phyloP scores from a whole-genome alignment of 2,329 filamentous ascomycete genomes.

The Fusarium floridanum region DNA sequence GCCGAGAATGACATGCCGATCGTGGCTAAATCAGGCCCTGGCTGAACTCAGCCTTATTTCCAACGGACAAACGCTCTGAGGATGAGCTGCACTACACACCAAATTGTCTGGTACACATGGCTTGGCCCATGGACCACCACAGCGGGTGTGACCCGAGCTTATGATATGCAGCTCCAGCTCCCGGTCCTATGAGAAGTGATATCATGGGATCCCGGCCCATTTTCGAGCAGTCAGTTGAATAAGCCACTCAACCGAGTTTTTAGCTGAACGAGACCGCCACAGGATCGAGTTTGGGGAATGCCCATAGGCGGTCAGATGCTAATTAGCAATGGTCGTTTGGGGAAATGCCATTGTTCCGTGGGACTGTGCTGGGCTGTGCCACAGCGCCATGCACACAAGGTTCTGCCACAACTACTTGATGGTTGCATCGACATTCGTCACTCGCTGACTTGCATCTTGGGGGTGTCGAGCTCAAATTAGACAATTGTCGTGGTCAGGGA shows the following conservation, averaged over 20 bases:
- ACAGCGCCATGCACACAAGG: constrained; percentile 15
- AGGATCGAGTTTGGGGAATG: constrained; percentile 37
- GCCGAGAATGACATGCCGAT: constrained; percentile 37
- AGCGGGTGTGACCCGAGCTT: constrained; percentile 6
- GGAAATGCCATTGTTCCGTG: constrained; percentile 35
- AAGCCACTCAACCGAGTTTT: constrained; percentile 30
- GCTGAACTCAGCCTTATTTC: constrained; percentile 38
- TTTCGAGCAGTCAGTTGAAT: constrained; percentile 5
- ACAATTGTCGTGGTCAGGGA: constrained; percentile 18
- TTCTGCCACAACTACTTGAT: constrained; percentile 6
- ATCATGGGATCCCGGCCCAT: background rate
- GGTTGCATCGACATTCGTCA: constrained; percentile 26
- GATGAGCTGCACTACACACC: constrained; percentile 7
- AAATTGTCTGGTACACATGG: background rate
- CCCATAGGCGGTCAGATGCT: constrained; percentile 36
- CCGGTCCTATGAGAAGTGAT: background rate
- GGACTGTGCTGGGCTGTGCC: constrained; percentile 13
- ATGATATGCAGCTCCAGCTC: constrained; percentile 11
- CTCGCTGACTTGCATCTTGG: constrained; percentile 16
- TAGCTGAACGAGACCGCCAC: constrained; percentile 8
- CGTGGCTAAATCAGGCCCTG: constrained; percentile 22
- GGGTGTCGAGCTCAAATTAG: constrained; percentile 14
- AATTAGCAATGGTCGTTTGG: constrained; percentile 41
- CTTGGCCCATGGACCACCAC: background rate
- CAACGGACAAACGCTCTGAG: constrained; percentile 9